Evolutionary conservation across 164 flowering plant species (phyloP), one percentile per base, ranked within the genome.

Genomic region (Kalanchoe fedtschenkoi): DNA sequence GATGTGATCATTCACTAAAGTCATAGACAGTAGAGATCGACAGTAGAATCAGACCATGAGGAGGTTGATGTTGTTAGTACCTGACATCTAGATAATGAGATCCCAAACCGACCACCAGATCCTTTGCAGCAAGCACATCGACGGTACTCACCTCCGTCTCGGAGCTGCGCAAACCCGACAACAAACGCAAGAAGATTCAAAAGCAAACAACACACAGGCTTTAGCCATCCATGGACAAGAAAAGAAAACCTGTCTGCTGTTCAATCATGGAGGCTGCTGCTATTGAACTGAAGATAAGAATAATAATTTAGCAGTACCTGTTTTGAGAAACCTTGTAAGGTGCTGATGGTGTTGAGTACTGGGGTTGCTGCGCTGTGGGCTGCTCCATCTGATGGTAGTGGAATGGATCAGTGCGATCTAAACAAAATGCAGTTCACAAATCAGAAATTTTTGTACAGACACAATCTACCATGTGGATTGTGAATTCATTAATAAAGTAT

Each of bases 21-120:
- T n/a, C n/a, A n/a, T n/a, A n/a, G n/a, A n/a, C n/a, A n/a, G n/a
- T n/a, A n/a, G n/a, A n/a, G n/a, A n/a, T n/a, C n/a, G n/a, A n/a
- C n/a, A n/a, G n/a, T n/a, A n/a, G n/a, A n/a, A n/a, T n/a, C n/a
- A n/a, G 15, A 39, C 5, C 19, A 10, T 44, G 5, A 26, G 59
- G 7, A 39, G 35, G 28, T 1, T 53, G 37, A 10, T 8, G 0
- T 2, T 7, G 9, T n/a, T 9, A 13, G 37, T 60, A 86, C 95
- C 97, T 81, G 38, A 84, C 87, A 73, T 90, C 97, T 1, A 90
- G 71, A 64, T 77, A 86, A 9, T 66, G 74, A 63, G 86, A 75
- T 58, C 89, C 87, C 1, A 89, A 84, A 37, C 51, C 10, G 56
- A 81, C 30, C 69, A 51, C 56, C 32, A 86, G 83, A 65, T 72